Percentiles rank a stretch among this genome's conserved stretches.
These are phyloP conservation scores for Lagenidium sp. DNA, from an alignment of 352 stramenopile species.

Conservation along the genomic window DNA sequence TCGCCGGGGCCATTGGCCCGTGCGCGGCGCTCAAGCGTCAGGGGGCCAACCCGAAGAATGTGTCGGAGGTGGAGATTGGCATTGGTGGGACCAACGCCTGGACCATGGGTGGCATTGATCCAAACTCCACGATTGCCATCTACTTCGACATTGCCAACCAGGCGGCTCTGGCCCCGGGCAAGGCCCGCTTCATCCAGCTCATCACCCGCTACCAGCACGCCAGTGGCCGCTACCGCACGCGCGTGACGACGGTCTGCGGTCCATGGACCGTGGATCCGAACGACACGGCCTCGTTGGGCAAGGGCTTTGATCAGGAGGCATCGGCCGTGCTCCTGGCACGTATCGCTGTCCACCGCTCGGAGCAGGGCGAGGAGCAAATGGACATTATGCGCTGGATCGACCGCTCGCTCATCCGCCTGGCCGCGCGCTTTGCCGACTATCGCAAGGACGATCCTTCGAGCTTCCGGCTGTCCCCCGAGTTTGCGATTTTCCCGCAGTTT, in stretches of 20 bases:
- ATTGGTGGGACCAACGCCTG: slow-evolving; percentile 88
- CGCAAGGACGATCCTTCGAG: slow-evolving; percentile 95
- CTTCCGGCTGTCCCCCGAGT: slow-evolving; percentile 96
- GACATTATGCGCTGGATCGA: slow-evolving; percentile 92
- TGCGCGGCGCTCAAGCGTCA: slow-evolving; percentile 95
- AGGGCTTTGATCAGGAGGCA: slow-evolving; percentile 98
- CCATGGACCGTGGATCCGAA: slow-evolving; percentile 92
- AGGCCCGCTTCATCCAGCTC: slow-evolving; percentile 97
- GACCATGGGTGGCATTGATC: slow-evolving; percentile 96
- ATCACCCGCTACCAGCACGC: slow-evolving; percentile 99
- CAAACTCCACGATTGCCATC: slow-evolving; percentile 96
- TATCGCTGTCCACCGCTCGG: slow-evolving; percentile 80
- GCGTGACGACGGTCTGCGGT: slow-evolving; percentile 96
- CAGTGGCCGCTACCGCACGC: slow-evolving; percentile 91
- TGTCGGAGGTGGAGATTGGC: slow-evolving; percentile 97
- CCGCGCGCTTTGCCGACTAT: slow-evolving; percentile 98
- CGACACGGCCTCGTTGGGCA: slow-evolving; percentile 89
- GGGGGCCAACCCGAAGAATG: slow-evolving; percentile 82
- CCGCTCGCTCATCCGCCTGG: slow-evolving; percentile 96
- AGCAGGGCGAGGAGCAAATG: slow-evolving; percentile 79
- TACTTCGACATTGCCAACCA: slow-evolving; percentile 98
- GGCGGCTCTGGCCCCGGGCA: slow-evolving; percentile 50
- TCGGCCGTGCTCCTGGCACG: slow-evolving; percentile 95
- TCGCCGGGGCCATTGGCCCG: slow-evolving; percentile 96
- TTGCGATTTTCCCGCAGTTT: slow-evolving; percentile 99